Evolutionary conservation across 345 rosid species (phyloP), one percentile per base, ranked within the genome.

Genomic region (Triadica sebifera): DNA sequence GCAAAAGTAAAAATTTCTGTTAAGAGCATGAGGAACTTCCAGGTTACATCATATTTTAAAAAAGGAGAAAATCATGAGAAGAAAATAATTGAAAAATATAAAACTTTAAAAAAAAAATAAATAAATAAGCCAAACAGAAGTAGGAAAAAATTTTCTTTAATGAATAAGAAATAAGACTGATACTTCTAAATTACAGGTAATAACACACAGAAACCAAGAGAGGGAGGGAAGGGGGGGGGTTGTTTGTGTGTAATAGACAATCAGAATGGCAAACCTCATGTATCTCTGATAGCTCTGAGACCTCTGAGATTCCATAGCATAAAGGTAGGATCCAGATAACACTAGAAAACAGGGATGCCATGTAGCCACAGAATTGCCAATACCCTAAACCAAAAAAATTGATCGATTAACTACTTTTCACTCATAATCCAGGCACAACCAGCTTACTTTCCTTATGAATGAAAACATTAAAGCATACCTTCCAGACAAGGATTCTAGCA

Each of bases 271-370:
- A 75, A 80, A 95, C 99, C 99, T 93, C 83, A 91, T 80, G 85
- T 88, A 86, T 70, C 97, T 93, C 84, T 86, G 94, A 84, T 90
- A 88, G 82, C 80, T 89, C 73, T 78, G 92, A 62, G 98, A 91
- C 80, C 79, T 89, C 60, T 84, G 89, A 76, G 97, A 93, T 83
- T 95, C 97, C 82, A 87, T 85, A 73, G 86, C 83, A 85, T 95
- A 91, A 51, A 95, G 91, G 86, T 91, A 86, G 55, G 85, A 82
- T 80, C 99, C 96, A 83, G 96, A 95, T 73, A 95, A 81, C 52
- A 85, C 89, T 78, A 95, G 88, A 87, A 85, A 92, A 86, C 98
- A 93, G 50, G 90, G 86, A 77, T 95, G 97, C 99, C 99, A 95
- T 41, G 89, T 84, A 74, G 99, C 94, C 80, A 93, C 85, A 38